Base-by-base conservation (phyloP, 139 green algal genomes). In the Edaphochlamys debaryana region DNA sequence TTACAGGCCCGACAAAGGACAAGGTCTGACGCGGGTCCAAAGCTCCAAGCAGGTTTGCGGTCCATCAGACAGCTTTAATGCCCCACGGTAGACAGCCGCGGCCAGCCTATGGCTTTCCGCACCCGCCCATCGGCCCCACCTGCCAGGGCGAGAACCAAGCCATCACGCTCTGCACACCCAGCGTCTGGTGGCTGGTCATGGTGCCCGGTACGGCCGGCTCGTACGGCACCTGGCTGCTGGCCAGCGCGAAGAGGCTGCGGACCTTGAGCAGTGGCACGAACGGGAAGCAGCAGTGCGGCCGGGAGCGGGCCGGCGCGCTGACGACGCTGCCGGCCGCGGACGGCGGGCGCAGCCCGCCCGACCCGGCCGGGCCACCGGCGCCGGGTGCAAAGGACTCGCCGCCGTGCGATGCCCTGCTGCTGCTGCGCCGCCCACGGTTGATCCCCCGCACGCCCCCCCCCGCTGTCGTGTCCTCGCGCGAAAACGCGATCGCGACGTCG, bases 101-200 rank as follows among this genome's bases (percentile, higher is more conserved):
- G n/a, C n/a, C n/a, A n/a, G n/a, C n/a, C n/a, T n/a, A n/a, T n/a
- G n/a, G n/a, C n/a, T n/a, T n/a, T n/a, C n/a, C n/a, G n/a, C n/a
- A n/a, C n/a, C n/a, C n/a, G n/a, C n/a, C n/a, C n/a, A n/a, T n/a
- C n/a, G n/a, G n/a, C n/a, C n/a, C n/a, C n/a, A 90, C 88, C 62
- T 90, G 83, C 89, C 89, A 92, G 2, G 86, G 78, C 8, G 79
- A 88, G 25, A 92, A 67, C 86, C 86, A 92, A 23, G 67, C 41
- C 67, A 87, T 70, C 27, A 87, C 37, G 48, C 84, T 85, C 36
- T 69, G 72, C 45, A 69, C 76, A n/a, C 29, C 68, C 25, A 87
- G 23, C 0, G 84, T 85, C 5, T 79, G 62, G 42, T 87, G 79
- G 0, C 67, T 67, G 15, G 80, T 81, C 62, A 73, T 84, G 29